Evolutionary conservation across 805 yeast species (phyloP).

Genomic region (Hanseniaspora lachancei): DNA sequence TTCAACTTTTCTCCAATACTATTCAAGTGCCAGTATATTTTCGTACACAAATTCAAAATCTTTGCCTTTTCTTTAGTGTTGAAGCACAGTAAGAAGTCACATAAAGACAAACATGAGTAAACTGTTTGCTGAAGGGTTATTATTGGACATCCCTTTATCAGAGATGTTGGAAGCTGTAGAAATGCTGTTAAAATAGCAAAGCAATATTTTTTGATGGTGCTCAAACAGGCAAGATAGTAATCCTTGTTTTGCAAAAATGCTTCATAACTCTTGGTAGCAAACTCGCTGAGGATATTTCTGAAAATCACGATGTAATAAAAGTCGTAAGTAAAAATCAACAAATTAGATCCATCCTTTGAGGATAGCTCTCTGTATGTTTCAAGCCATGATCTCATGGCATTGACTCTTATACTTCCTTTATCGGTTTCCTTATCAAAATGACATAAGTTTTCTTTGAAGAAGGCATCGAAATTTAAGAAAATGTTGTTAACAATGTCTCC

Average conservation of each 20-base stretch:
- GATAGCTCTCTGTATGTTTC: slow-evolving; percentile 34
- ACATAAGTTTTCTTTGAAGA: slow-evolving; percentile 16
- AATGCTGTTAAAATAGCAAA: slow-evolving; percentile 35
- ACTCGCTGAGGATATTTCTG: slow-evolving; percentile 26
- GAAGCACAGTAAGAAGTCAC: slow-evolving; percentile 34
- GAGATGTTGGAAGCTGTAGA: slow-evolving; percentile 32
- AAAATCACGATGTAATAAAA: slow-evolving; percentile 36
- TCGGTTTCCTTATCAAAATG: neutral
- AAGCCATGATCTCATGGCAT: slow-evolving; percentile 36
- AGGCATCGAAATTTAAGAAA: slow-evolving; percentile 22
- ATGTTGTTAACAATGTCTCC: slow-evolving; percentile 25
- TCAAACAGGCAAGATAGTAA: slow-evolving; percentile 24
- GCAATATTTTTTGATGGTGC: slow-evolving; percentile 35
- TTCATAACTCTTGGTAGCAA: slow-evolving; percentile 18
- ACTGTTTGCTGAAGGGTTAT: slow-evolving; percentile 40
- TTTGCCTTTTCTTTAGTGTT: slow-evolving; percentile 30
- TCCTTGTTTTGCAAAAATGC: slow-evolving; percentile 13
- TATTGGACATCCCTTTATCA: slow-evolving; percentile 44
- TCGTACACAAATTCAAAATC: slow-evolving; percentile 36
- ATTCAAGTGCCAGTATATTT: slow-evolving; percentile 46
- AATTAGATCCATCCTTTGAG: slow-evolving; percentile 37
- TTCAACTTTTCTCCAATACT: slow-evolving; percentile 43
- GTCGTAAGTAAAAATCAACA: slow-evolving; percentile 36
- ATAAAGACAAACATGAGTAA: slow-evolving; percentile 41
- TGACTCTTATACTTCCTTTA: slow-evolving; percentile 16